Base-by-base conservation (phyloP, 106 monocot species). In the Gastrodia elata region DNA sequence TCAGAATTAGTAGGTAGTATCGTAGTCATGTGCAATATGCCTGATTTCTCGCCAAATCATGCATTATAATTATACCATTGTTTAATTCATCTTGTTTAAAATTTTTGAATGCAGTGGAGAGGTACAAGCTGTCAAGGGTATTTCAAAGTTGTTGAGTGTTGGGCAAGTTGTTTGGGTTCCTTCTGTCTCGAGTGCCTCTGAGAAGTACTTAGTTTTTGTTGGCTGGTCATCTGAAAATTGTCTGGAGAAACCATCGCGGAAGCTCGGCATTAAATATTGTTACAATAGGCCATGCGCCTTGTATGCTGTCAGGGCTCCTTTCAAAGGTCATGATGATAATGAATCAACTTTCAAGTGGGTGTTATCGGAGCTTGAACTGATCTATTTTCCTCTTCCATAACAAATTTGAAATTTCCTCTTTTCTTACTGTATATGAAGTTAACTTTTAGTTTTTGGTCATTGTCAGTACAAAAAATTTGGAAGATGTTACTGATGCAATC, bases 81-180 rank as follows among this genome's bases (percentile, higher is more conserved):
- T 35, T 28, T 67, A 73, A 6, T 61, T 64, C 64, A 38, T 2
- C 59, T 65, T 5, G 20, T 74, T 74, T 65, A 22, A 10, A 25
- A 3, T 76, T n/a, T 52, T 40, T 68, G 24, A 26, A 49, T 79
- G 34, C 83, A 98, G 97, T 80, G 97, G 93, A 58, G 84, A 91
- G 83, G 88, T 85, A 57, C 80, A 70, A 59, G 70, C 82, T 64
- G 88, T 93, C 24, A 67, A 91, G 40, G 97, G 90, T 28, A 83
- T 98, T 69, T 42, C 86, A 33, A 84, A 80, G 46, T 83, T 82
- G 2, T 71, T 91, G 73, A 98, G 91, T 83, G 83, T 71, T 68
- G 97, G 97, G 2, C 97, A 98, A 77, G 97, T 91, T 77, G 83
- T 93, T 73, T 98, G 97, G 97, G 86, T 90, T 78, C 93, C 97